Evolutionary conservation across 2,329 filamentous ascomycete genomes (phyloP).

Genomic region (Coniochaeta hoffmannii): DNA sequence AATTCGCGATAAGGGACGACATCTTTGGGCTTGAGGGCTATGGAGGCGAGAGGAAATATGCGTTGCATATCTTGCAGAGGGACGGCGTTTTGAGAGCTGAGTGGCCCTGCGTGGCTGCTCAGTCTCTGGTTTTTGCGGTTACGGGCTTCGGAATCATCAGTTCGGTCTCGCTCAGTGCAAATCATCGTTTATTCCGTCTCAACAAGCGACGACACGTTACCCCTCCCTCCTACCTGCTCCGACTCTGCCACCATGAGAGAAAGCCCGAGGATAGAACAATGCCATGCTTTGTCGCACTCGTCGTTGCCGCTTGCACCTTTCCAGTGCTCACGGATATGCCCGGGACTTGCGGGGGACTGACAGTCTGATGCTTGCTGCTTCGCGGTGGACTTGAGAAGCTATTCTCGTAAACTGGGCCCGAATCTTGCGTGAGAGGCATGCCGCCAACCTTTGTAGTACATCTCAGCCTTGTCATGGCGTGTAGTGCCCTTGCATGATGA

Average conservation of each 20-base stretch:
- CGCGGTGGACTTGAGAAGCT: no score
- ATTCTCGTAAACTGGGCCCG: no score
- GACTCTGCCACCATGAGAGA: background rate
- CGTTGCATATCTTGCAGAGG: background rate
- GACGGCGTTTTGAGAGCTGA: background rate
- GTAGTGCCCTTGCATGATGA: background rate
- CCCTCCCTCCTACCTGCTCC: background rate
- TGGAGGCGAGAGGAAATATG: background rate
- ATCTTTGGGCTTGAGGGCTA: background rate
- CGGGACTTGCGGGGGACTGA: no score
- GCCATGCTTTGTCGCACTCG: background rate
- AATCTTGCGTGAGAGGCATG: background rate
- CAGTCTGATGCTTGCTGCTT: background rate
- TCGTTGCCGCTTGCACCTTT: no score
- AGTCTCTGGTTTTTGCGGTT: constrained; percentile 2
- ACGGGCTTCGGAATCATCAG: background rate
- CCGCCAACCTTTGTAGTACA: background rate
- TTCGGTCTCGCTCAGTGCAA: constrained; percentile 1
- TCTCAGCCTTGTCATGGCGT: background rate
- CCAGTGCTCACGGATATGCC: no score
- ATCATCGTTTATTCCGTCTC: background rate
- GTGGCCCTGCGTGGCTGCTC: background rate
- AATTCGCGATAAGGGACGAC: background rate
- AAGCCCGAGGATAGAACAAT: constrained; percentile 1
- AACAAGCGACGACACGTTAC: background rate